Evolutionary conservation across 2,329 filamentous ascomycete species (phyloP).

Genomic region (Dactylellina leptospora): DNA sequence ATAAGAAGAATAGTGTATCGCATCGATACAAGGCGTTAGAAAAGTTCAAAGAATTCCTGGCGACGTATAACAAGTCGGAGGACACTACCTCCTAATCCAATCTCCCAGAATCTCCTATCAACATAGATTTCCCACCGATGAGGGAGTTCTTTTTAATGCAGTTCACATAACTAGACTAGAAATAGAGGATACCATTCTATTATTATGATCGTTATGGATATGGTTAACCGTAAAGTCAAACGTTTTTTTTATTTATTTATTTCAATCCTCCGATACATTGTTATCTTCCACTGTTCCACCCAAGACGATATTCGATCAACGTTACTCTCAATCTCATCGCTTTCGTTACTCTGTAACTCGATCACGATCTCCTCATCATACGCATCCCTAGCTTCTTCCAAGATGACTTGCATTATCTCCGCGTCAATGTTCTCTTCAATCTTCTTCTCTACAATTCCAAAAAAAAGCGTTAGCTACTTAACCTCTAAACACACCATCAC

Average conservation of each 20-base stretch:
- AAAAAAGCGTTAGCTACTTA: neutral
- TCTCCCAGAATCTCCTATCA: too few species aligned
- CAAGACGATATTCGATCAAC: constrained; percentile 83
- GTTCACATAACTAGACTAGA: too few species aligned
- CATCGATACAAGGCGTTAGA: constrained; percentile 87
- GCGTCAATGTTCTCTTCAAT: constrained; percentile 95
- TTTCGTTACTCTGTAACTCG: constrained; percentile 81
- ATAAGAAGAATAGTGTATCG: constrained; percentile 88
- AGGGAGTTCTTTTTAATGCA: too few species aligned
- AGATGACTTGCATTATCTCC: constrained; percentile 94
- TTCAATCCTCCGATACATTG: constrained; percentile 51
- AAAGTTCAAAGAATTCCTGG: constrained; percentile 85
- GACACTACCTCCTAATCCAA: neutral
- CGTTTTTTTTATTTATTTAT: too few species aligned
- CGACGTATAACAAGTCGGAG: constrained; percentile 60
- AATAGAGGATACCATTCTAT: too few species aligned
- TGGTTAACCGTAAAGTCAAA: too few species aligned
- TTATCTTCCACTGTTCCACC: constrained; percentile 83
- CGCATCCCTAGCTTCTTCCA: constrained; percentile 86
- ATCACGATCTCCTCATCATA: constrained; percentile 90
- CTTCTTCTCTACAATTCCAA: constrained; percentile 70
- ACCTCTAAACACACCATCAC: neutral
- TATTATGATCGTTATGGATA: too few species aligned
- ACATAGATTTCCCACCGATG: too few species aligned
- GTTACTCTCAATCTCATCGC: constrained; percentile 88